phyloP scores from a whole-genome alignment of 2,329 filamentous ascomycete species.

The Camillea tinctor region DNA sequence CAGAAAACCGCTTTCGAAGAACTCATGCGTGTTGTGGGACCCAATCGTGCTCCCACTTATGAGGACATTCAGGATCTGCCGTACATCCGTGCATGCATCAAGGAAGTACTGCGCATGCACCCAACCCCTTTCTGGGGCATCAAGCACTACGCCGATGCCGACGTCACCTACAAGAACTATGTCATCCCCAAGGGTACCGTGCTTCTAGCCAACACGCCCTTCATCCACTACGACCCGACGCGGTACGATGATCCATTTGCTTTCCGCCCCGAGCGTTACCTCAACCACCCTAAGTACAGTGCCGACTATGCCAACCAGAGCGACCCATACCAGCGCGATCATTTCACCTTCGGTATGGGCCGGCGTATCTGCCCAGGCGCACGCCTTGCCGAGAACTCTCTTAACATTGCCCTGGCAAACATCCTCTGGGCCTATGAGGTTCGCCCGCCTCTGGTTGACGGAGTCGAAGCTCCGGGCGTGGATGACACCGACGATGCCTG shows the following conservation, averaged over 20 bases:
- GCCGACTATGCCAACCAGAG: slow-evolving; percentile 22
- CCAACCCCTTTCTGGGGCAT: slow-evolving; percentile 32
- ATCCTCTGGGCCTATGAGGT: background rate
- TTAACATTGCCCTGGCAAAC: slow-evolving; percentile 27
- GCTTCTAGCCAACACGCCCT: slow-evolving; percentile 35
- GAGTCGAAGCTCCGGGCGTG: slow-evolving; percentile 2
- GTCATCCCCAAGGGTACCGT: slow-evolving; percentile 45
- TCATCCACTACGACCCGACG: slow-evolving; percentile 21
- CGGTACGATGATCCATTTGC: slow-evolving; percentile 17
- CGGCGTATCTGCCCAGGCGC: slow-evolving; percentile 46
- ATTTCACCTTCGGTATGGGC: slow-evolving; percentile 45
- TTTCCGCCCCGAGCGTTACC: slow-evolving; percentile 21
- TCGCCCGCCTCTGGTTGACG: slow-evolving; percentile 11
- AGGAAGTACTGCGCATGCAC: slow-evolving; percentile 29
- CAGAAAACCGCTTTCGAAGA: slow-evolving; percentile 43
- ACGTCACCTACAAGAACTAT: slow-evolving; percentile 44
- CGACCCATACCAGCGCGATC: slow-evolving; percentile 34
- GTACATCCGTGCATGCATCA: slow-evolving; percentile 33
- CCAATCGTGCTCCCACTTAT: slow-evolving; percentile 27
- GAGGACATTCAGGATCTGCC: slow-evolving; percentile 31
- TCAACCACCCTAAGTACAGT: slow-evolving; percentile 12
- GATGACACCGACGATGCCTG: slow-evolving; percentile 8
- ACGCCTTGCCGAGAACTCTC: slow-evolving; percentile 46
- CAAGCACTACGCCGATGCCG: slow-evolving; percentile 42
- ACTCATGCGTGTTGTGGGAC: slow-evolving; percentile 38